Base-by-base conservation (phyloP, 352 stramenopile genomes). In the Phytophthora quininea region DNA sequence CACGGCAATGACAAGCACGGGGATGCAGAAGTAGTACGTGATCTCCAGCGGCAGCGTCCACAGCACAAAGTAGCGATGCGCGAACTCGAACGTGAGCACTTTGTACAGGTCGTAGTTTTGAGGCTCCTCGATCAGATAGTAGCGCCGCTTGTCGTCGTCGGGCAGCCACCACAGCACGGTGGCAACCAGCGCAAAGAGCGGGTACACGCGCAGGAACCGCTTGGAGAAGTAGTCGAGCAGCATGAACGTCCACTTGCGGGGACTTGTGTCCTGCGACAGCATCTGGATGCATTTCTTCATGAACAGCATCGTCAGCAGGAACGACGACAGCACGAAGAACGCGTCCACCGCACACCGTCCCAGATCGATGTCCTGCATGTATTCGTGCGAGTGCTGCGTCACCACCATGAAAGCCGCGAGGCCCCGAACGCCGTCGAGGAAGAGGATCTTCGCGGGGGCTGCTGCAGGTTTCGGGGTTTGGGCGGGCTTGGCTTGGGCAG, bases 161-260 rank as follows among this genome's bases (percentile, higher is more conserved):
- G 73, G 67, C 5, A 79, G 63, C 8, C 61, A 14, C 42, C 58
- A 66, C 6, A 79, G 24, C 31, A 76, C 32, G 14, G 58, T 37
- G 3, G 74, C 71, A 31, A 75, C 52, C 24, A 73, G 30, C 2
- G 45, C 54, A 30, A 85, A 85, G 3, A 85, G 62, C 52, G 76
- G 76, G 42, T 85, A 85, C 15, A 84, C 76, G 55, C 74, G 73
- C n/a, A 85, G 71, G 57, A 85, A 77, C 1, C 74, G 67, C 46
- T 80, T 80, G 14, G 42, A 58, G 43, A 76, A 71, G 50, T 85
- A 82, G 63, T 82, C 74, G 19, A 45, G 5, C 15, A 74, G 40
- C n/a, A 43, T 54, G 35, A 69, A 49, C 11, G 14, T 19, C 62
- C 62, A 69, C 31, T 67, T 71, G 38, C 53, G 53, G 14, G 11